Base-by-base conservation (phyloP, 805 yeast species). In the Candida khao-thaluensis region DNA sequence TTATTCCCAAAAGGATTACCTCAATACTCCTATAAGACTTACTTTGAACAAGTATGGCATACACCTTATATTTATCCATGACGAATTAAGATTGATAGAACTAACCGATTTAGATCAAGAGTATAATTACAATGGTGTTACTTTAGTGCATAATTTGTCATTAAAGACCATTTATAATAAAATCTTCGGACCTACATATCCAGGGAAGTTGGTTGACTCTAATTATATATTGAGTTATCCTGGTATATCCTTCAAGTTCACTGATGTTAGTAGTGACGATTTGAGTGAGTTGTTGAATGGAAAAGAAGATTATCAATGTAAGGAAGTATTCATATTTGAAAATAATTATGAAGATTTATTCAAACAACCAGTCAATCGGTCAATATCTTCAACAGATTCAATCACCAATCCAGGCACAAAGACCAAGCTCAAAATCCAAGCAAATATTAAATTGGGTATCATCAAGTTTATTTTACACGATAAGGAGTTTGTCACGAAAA, bases 111-210 rank as follows among this genome's bases (percentile, higher is more conserved):
- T 38, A 12, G 5, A 18, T 10, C 21, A 20, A 18, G 17, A 8
- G 5, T 46, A 40, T 24, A 17, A 21, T 16, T 69, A 66, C 44
- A 66, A 67, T 43, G 64, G 62, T 10, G 48, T 53, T 26, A 49
- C 48, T 31, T 45, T 68, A 35, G 47, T 41, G 34, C 27, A 35
- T 10, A 34, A 60, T 6, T 5, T 42, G 5, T 16, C 28, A 1
- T 61, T 77, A 45, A 71, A 69, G 32, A 56, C 62, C 12, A 63
- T 79, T 2, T 79, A 79, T 54, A 77, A 78, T 49, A 73, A 70
- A 50, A 62, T 71, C 2, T 76, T 79, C 51, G 85, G 85, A 0
- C 84, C 84, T 2, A 79, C 85, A 0, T 77, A 73, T 43, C 80
- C 82, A 1, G 85, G 84, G 0, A 54, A 49, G 18, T 47, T 65